Base-by-base conservation (phyloP, 73 alveolate species). In the Tetrahymena malaccensis region DNA sequence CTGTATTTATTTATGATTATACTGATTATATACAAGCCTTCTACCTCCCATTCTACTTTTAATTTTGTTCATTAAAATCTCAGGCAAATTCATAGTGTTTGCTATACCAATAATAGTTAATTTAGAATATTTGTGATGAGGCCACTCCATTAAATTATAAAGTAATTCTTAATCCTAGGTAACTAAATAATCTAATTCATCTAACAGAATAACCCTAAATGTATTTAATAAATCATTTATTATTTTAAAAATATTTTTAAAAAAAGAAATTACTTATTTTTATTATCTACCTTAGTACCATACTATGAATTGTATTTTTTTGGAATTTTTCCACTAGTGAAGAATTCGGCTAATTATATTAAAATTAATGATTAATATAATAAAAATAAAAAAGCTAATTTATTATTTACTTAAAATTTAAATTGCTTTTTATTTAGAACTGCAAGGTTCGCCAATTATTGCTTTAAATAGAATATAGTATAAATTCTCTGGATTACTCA, bases 11-110 rank as follows among this genome's bases (percentile, higher is more conserved):
- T 97, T 97, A 93, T 96, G 96, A 43, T 96, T 97, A 95, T 99
- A 99, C 22, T 99, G 99, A 94, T 98, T 96, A 94, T 98, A 99
- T 94, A 98, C 99, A 40, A 99, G 94, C 94, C 99, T 94, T 85
- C 98, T 98, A 93, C 97, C 97, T 31, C 99, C 99, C 93, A 99
- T 98, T 96, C 99, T 96, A 85, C 99, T 96, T 93, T 95, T 55
- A 43, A 99, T 96, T 96, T 98, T 99, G 9, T 97, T 98, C 85
- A 95, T 70, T 94, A 99, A 95, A 93, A 97, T 95, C 93, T 99
- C 99, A 31, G 99, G 99, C 34, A 99, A 96, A 96, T 99, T 99
- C 99, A 98, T 98, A n/a, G 99, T 99, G 84, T 99, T 99, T 8
- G 99, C 99, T 93, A 99, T 99, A 37, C 99, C 95, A 35, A 98